These are phyloP conservation scores for Scutellaria minor DNA, from an alignment of 257 asterid genomes.

Conservation along the genomic window DNA sequence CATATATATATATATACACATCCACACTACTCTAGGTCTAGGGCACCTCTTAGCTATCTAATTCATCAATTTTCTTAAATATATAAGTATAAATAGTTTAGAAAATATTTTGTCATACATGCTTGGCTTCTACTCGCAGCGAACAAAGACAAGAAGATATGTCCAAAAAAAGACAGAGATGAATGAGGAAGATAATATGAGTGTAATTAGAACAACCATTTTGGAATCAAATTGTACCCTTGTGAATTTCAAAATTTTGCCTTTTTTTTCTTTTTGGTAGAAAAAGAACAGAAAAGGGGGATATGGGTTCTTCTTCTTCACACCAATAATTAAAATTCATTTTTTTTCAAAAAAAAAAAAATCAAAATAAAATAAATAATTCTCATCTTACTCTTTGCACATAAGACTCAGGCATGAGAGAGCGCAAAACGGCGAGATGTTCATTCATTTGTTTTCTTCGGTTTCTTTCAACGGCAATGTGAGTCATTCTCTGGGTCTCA, in stretches of 20 bases:
- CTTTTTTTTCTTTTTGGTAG: conserved; percentile 6
- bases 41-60: neutral
- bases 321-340: conserved; percentile 26
- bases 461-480: conserved; percentile 95
- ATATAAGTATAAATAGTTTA: conserved; percentile 8
- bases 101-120: conserved; percentile 45
- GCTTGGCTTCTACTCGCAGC: conserved; percentile 45
- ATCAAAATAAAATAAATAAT: neutral
- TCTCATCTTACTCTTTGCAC: conserved; percentile 71
- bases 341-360: neutral
- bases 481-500: conserved; percentile 94
- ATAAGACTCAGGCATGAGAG: conserved; percentile 97
- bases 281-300: conserved; percentile 25
- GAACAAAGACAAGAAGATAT: conserved; percentile 49
- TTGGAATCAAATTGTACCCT: conserved; percentile 42
- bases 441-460: conserved; percentile 94
- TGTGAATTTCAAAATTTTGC: conserved; percentile 26
- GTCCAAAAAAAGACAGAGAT: conserved; percentile 45
- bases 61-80: neutral
- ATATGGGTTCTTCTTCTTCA: conserved; percentile 26
- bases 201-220: conserved; percentile 40
- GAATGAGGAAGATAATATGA: conserved; percentile 32
- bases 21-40: no score
- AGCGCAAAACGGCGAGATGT: conserved; percentile 83
- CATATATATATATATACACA: neutral